phyloP scores from a whole-genome alignment of 2,329 filamentous ascomycete genomes.

The Raffaelea ambrosiae region DNA sequence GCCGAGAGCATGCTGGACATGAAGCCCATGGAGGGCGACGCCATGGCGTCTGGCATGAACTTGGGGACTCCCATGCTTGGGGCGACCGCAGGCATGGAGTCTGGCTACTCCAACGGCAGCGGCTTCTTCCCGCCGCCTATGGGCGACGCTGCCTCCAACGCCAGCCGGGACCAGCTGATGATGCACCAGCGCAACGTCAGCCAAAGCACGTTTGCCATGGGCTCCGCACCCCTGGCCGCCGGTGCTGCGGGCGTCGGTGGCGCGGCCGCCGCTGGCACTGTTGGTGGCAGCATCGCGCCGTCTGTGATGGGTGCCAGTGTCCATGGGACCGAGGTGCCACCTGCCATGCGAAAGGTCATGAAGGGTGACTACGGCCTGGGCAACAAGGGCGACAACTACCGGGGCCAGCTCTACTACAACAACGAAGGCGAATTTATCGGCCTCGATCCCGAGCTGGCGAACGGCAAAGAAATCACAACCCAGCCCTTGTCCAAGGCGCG shows the following conservation, averaged over 20 bases:
- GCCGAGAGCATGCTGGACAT: conserved; percentile 92
- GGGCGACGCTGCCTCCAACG: conserved; percentile 51
- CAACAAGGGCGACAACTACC: conserved; percentile 70
- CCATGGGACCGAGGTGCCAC: too few species aligned
- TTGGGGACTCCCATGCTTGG: conserved; percentile 17
- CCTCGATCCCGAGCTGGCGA: conserved; percentile 69
- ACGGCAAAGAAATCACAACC: conserved; percentile 68
- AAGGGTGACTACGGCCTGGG: conserved; percentile 86
- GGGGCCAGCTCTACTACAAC: conserved; percentile 67
- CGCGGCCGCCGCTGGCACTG: neutral
- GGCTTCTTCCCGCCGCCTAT: conserved; percentile 63
- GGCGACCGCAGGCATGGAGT: conserved; percentile 53
- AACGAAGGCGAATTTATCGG: conserved; percentile 59
- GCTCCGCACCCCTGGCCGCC: conserved; percentile 21
- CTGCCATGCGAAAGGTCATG: conserved; percentile 41
- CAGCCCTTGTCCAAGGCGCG: conserved; percentile 54
- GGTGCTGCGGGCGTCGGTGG: conserved; percentile 30
- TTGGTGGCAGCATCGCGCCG: conserved; percentile 37
- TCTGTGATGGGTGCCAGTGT: conserved; percentile 18
- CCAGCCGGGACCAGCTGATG: conserved; percentile 67
- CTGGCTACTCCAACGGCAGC: conserved; percentile 59
- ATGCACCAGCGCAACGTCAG: conserved; percentile 51
- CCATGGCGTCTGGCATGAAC: conserved; percentile 17
- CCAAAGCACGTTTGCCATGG: conserved; percentile 38
- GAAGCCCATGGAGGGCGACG: conserved; percentile 41